Base-by-base conservation (phyloP, 257 asterid species). In the Nicotiana sylvestris region DNA sequence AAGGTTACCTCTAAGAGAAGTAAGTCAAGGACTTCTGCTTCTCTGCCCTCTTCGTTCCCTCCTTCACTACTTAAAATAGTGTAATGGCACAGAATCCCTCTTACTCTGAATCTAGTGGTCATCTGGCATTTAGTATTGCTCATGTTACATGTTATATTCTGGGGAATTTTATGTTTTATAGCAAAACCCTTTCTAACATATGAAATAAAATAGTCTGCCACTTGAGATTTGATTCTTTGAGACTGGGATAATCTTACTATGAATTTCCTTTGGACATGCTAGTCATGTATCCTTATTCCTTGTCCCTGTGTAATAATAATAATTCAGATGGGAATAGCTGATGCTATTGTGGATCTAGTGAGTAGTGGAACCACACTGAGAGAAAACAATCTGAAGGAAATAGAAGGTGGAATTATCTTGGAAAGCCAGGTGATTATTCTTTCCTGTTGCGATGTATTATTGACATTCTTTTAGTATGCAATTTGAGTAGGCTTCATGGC, bases 281-380 rank as follows among this genome's bases (percentile, higher is more conserved):
- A 33, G 15, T 49, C 51, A 39, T 74, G 76, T 18, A 33, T 69
- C 61, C 67, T 76, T 46, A 65, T 80, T 85, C 74, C 35, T 80
- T 78, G 80, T 49, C 51, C 27, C 60, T 70, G 60, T 43, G 21
- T 69, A 9, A 39, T 37, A 18, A 30, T 11, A 43, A 25, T 74
- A 15, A 72, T 72, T 51, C 18, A 95, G 99, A 96, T 96, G 99
- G 99, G 99, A 78, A 96, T 91, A 86, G 98, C 99, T 68, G 99
- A 96, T 88, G 99, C 98, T 67, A 96, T 96, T 66, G 97, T 96
- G 84, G 99, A 96, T 85, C 99, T 96, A 78, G 99, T 96, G 85
- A 96, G 99, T 81, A 96, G 99, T 66, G 99, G 99, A 87, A 96
- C 98, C 80, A 96, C 99, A 56, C 84, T 96, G 89, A 91, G 87